Evolutionary conservation across 148 eudicot genomes (phyloP).

Genomic region (Chenopodium album): DNA sequence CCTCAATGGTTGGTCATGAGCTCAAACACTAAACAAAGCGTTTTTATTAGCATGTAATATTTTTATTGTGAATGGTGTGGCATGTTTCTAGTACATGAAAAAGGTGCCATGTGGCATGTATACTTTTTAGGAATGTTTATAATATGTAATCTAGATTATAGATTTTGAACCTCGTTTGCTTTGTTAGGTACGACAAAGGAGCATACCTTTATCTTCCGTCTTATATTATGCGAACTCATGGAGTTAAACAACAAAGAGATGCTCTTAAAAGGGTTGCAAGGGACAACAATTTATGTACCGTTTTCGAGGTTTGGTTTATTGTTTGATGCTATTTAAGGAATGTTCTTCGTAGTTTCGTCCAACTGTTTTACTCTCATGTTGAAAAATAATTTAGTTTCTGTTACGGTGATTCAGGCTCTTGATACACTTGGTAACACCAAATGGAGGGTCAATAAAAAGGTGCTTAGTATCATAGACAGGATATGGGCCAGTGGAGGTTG

Average conservation of each 20-base stretch:
- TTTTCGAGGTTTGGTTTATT: conserved; percentile 54
- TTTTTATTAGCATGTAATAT: no score
- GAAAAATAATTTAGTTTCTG: not conserved
- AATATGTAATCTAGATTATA: no score
- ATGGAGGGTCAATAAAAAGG: conserved; percentile 85
- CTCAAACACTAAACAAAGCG: no score
- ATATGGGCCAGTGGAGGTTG: conserved; percentile 91
- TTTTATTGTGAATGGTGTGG: no score
- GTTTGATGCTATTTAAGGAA: not conserved
- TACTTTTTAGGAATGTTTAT: no score
- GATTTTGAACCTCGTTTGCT: conserved; percentile 9
- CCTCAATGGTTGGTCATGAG: no score
- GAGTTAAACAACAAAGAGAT: conserved; percentile 74
- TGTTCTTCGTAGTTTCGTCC: not conserved
- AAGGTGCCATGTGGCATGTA: no score
- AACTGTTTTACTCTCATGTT: not conserved
- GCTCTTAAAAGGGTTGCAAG: conserved; percentile 58
- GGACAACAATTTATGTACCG: conserved; percentile 49
- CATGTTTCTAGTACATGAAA: no score
- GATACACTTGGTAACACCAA: conserved; percentile 81
- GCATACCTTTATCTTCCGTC: conserved; percentile 82
- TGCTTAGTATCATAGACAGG: conserved; percentile 67
- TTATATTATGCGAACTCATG: conserved; percentile 89
- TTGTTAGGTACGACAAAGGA: conserved; percentile 67
- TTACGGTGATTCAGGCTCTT: conserved; percentile 56